Evolutionary conservation across 2,329 filamentous ascomycete genomes (phyloP).

Genomic region (Diaporthe humulicola): DNA sequence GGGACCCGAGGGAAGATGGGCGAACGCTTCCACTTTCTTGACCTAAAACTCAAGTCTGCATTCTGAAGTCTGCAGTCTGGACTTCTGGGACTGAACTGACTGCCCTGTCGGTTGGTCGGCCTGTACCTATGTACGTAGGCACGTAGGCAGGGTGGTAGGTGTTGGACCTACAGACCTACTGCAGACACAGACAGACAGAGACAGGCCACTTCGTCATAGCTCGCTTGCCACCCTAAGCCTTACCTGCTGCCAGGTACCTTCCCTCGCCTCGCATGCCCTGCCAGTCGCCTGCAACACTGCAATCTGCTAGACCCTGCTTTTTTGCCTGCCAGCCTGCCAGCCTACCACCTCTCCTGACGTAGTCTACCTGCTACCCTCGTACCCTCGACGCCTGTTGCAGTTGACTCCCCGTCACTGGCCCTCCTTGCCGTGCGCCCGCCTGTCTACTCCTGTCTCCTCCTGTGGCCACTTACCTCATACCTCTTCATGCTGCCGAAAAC

Average conservation of each 20-base stretch:
- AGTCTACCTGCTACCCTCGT: not conserved
- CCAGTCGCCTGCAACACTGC: slow-evolving; percentile 18
- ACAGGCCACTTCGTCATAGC: slow-evolving; percentile 36
- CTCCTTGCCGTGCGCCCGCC: not conserved
- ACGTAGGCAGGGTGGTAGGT: too few species aligned
- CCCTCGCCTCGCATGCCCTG: not conserved
- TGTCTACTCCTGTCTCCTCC: too few species aligned
- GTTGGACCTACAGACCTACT: not conserved
- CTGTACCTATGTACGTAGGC: not conserved
- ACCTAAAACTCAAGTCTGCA: too few species aligned
- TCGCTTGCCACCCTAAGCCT: slow-evolving; percentile 30
- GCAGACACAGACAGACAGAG: too few species aligned
- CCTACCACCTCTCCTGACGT: slow-evolving; percentile 9
- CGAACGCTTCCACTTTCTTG: not conserved
- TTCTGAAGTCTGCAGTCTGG: not conserved
- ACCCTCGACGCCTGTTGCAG: too few species aligned
- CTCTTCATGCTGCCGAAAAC: slow-evolving; percentile 14
- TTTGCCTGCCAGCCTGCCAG: not conserved
- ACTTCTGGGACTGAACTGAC: not conserved
- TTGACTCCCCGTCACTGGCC: not conserved
- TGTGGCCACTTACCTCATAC: slow-evolving; percentile 31
- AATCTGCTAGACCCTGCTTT: slow-evolving; percentile 32
- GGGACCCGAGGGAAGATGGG: not conserved
- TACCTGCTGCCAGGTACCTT: slow-evolving; percentile 22
- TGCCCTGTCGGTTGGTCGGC: not conserved